Percentiles rank a stretch among this genome's conserved stretches.
These are phyloP conservation scores for Chalciporus piperatus DNA, from an alignment of 768 basidiomycete species.

Conservation along the genomic window DNA sequence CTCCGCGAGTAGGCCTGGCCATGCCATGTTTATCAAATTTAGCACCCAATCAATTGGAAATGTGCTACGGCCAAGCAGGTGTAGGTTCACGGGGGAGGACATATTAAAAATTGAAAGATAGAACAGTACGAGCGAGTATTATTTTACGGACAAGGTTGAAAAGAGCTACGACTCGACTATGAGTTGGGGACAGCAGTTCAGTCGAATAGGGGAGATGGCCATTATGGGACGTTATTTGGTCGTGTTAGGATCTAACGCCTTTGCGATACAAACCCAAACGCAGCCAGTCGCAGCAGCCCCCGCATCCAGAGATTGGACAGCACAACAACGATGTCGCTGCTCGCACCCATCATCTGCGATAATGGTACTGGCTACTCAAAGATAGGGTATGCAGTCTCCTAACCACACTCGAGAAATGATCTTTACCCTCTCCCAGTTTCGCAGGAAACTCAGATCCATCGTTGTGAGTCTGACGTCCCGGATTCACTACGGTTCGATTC, in stretches of 20 bases:
- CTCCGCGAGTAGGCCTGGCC: not conserved
- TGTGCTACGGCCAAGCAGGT: too few relatives aligned
- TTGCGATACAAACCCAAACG: conserved; percentile 25
- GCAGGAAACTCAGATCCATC: conserved; percentile 99
- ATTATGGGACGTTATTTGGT: conserved; percentile 16
- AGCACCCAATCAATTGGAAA: too few relatives aligned
- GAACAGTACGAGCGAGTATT: too few relatives aligned
- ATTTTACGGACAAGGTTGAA: too few relatives aligned
- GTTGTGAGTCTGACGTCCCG: conserved; percentile 59
- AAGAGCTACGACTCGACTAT: too few relatives aligned
- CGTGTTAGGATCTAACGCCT: conserved; percentile 23
- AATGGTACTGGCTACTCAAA: conserved; percentile 98
- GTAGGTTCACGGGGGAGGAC: too few relatives aligned
- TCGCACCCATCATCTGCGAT: conserved; percentile 95
- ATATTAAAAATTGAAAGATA: too few relatives aligned
- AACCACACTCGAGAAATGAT: not conserved
- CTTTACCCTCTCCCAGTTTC: conserved; percentile 54
- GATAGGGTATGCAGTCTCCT: conserved; percentile 68
- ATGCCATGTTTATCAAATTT: too few relatives aligned
- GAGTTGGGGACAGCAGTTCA: too few relatives aligned
- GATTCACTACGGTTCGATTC: conserved; percentile 2
- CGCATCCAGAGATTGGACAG: conserved; percentile 8
- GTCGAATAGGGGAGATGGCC: too few relatives aligned
- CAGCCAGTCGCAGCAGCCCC: conserved; percentile 13
- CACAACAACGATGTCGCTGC: conserved; percentile 61